phyloP scores from a whole-genome alignment of 2,329 filamentous ascomycete species.

The Cladosporium velox region DNA sequence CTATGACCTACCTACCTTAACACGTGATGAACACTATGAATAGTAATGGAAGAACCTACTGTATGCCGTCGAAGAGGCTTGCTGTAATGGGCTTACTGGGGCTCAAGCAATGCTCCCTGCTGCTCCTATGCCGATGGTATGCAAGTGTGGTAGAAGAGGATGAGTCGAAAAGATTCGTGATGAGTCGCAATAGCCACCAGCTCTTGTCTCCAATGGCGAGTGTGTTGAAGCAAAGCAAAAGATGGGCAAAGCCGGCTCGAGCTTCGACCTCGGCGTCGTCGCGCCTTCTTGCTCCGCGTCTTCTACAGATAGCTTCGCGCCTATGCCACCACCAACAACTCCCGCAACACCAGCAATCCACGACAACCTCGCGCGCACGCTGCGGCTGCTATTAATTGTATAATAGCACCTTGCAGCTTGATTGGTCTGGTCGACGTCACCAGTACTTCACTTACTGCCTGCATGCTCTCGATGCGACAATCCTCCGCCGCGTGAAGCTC shows the following conservation, averaged over 20 bases:
- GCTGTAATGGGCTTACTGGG: neutral
- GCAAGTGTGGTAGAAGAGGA: neutral
- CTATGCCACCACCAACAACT: constrained; percentile 1
- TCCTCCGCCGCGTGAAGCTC: neutral
- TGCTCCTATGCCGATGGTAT: neutral
- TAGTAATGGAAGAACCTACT: constrained; percentile 8
- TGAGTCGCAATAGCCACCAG: neutral
- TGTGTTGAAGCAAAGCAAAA: neutral
- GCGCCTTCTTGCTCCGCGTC: constrained; percentile 13
- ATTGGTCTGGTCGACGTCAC: neutral
- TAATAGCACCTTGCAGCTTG: neutral
- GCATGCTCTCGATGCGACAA: neutral
- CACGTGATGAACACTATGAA: neutral
- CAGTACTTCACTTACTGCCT: neutral
- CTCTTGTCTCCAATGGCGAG: neutral
- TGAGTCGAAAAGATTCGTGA: neutral
- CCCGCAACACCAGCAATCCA: neutral
- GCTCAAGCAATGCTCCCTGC: neutral
- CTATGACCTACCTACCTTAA: constrained; percentile 14
- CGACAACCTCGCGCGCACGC: neutral
- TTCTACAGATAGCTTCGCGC: constrained; percentile 14
- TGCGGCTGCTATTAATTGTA: neutral
- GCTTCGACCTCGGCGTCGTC: constrained; percentile 11
- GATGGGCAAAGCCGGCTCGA: neutral
- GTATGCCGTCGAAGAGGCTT: neutral